These are phyloP conservation scores for Solanum piurae DNA, from an alignment of 257 asterid genomes.

Conservation along the genomic window DNA sequence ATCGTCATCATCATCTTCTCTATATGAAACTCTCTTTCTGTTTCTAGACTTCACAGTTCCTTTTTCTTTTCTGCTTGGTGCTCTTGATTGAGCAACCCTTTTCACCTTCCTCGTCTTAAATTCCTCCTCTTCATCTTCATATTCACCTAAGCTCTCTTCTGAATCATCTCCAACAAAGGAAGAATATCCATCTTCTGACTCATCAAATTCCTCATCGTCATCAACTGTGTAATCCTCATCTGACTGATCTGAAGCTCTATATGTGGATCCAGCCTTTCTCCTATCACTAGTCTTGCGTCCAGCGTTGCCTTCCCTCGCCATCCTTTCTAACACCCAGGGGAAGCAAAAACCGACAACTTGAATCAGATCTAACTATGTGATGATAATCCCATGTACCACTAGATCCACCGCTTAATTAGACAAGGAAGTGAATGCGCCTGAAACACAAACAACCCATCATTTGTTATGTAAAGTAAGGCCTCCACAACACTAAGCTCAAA, in stretches of 20 bases:
- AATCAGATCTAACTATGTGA: slow-evolving; percentile 3
- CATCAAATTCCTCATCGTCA: slow-evolving; percentile 49
- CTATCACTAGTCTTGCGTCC: background rate
- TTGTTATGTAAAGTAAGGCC: background rate
- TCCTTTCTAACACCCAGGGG: slow-evolving; percentile 14
- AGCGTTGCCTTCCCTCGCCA: slow-evolving; percentile 18
- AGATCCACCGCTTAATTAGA: background rate
- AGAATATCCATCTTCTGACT: slow-evolving; percentile 63
- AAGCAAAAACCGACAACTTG: slow-evolving; percentile 3
- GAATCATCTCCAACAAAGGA: slow-evolving; percentile 68
- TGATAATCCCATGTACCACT: background rate
- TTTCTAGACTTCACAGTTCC: slow-evolving; percentile 8
- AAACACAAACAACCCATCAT: background rate
- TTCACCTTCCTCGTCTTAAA: slow-evolving; percentile 30
- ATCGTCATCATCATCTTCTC: slow-evolving; percentile 22
- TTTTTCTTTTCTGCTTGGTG: slow-evolving; percentile 30
- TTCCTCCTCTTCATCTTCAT: slow-evolving; percentile 26
- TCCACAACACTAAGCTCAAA: background rate
- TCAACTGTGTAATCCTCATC: slow-evolving; percentile 41
- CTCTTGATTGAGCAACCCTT: slow-evolving; percentile 22
- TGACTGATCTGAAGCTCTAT: slow-evolving; percentile 1
- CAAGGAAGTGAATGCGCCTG: background rate
- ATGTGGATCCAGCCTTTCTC: slow-evolving; percentile 1
- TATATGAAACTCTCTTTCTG: slow-evolving; percentile 22
- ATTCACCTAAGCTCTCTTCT: slow-evolving; percentile 42